Evolutionary conservation across 2,329 filamentous ascomycete genomes (phyloP), one percentile per base, ranked within the genome.

Genomic region (Hymenoscyphus scutula): DNA sequence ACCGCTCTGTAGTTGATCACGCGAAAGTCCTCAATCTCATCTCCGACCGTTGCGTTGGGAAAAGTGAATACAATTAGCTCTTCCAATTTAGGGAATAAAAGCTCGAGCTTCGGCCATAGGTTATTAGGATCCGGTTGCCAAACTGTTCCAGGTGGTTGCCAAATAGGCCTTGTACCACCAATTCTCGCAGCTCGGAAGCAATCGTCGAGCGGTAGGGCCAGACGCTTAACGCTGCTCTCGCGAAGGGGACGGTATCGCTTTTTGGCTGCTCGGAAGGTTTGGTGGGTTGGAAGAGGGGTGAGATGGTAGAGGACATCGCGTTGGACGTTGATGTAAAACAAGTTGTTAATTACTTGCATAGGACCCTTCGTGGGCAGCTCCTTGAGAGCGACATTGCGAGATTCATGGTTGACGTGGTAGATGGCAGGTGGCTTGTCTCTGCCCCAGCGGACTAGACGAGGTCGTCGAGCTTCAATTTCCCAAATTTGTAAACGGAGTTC

Each of bases 361-460:
- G n/a, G n/a, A n/a, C n/a, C n/a, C n/a, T n/a, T n/a, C n/a, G n/a
- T n/a, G n/a, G n/a, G n/a, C n/a, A n/a, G 37, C 15, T 56, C 11
- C 11, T 23, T 7, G 5, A 34, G 15, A 8, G 54, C 54, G 30
- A 25, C 11, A 3, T 1, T 8, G 0, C 54, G 19, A 34, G 54
- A 56, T 29, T 23, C 54, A 0, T 3, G 1, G 32, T 19, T 13
- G 17, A 34, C 19, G 54, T 56, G 54, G 32, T 23, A 56, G n/a
- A 56, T 37, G 1, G 54, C 17, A 3, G 32, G 29, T 17, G 17
- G n/a, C n/a, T n/a, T 3, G 5, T 29, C 29, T 10, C 30, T n/a
- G 4, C 54, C 30, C 54, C 54, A 56, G n/a, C 32, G 54, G n/a
- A 56, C 29, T 19, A 56, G 32, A 37, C 54, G 54, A 7, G 54